Conservation (phyloP, 495 filamentous ascomycete species). For the Alectoria sarmentosa region DNA sequence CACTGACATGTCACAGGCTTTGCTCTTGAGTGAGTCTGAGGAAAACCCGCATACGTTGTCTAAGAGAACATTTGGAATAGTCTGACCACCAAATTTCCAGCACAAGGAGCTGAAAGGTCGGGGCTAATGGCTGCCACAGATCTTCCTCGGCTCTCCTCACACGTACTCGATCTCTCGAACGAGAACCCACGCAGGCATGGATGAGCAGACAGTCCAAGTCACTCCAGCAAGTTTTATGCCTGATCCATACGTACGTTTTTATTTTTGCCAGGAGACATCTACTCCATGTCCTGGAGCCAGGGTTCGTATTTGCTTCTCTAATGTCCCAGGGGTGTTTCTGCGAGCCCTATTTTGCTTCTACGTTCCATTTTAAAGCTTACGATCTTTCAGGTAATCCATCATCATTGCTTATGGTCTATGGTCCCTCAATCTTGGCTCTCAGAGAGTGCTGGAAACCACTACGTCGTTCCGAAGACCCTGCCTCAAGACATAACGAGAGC, state of each 20-base stretch:
- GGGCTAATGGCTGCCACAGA: not conserved
- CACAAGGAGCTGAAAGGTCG: not conserved
- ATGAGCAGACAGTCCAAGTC: not conserved
- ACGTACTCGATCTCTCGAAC: not conserved
- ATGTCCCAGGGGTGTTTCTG: not conserved
- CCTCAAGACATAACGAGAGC: too few relatives aligned
- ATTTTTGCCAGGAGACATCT: not conserved
- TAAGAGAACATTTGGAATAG: not conserved
- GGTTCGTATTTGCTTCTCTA: not conserved
- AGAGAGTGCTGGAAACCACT: not conserved
- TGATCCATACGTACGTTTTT: not conserved
- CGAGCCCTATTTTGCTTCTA: not conserved
- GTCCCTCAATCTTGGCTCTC: not conserved
- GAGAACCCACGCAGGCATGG: not conserved
- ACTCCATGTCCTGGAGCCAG: not conserved
- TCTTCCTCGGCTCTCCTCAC: slow-evolving; percentile 10
- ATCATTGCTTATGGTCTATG: not conserved
- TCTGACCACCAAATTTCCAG: not conserved
- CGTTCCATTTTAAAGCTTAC: not conserved
- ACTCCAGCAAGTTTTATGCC: not conserved
- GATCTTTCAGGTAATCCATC: not conserved
- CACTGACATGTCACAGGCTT: not conserved
- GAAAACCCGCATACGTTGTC: not conserved
- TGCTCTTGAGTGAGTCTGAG: not conserved
- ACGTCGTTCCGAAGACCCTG: not conserved